Evolutionary conservation across 331 rosid genomes (phyloP).

Genomic region (Ulmus americana): DNA sequence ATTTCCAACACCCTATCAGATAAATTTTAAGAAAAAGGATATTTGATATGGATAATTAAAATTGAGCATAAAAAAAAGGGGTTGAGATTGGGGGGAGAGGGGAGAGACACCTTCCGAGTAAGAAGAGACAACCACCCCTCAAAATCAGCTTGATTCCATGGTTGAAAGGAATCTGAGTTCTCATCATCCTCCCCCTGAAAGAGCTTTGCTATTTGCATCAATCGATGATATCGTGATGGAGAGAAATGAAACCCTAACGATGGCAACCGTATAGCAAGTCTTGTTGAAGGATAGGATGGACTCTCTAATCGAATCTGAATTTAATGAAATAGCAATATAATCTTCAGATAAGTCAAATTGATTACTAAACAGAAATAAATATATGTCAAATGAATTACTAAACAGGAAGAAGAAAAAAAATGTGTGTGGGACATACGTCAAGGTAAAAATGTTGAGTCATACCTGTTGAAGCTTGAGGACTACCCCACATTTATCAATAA

Average conservation of each 20-base stretch:
- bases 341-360: conserved; percentile 2
- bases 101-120: conserved; percentile 60
- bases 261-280: conserved; percentile 80
- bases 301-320: conserved; percentile 61
- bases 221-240: conserved; percentile 94
- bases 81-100: conserved; percentile 5
- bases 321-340: conserved; percentile 11
- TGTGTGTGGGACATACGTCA: neutral
- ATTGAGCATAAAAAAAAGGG: neutral
- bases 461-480: conserved; percentile 80
- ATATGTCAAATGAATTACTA: too few species aligned
- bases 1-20: conserved; percentile 78
- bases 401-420: conserved; percentile 14
- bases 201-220: conserved; percentile 73
- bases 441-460: conserved; percentile 20
- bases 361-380: neutral
- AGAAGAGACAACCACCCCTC: conserved; percentile 89
- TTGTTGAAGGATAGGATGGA: conserved; percentile 68
- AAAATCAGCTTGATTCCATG: conserved; percentile 87
- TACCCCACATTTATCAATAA: conserved; percentile 82
- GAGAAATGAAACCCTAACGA: conserved; percentile 87
- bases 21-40: conserved; percentile 7
- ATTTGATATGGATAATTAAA: conserved; percentile 4
- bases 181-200: conserved; percentile 63
- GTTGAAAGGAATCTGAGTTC: conserved; percentile 46